A percentile compares a stretch with the other conserved stretches of the same genome.
Evolutionary conservation across 2,329 filamentous ascomycete genomes (phyloP).

Genomic region (Stemphylium beticola): DNA sequence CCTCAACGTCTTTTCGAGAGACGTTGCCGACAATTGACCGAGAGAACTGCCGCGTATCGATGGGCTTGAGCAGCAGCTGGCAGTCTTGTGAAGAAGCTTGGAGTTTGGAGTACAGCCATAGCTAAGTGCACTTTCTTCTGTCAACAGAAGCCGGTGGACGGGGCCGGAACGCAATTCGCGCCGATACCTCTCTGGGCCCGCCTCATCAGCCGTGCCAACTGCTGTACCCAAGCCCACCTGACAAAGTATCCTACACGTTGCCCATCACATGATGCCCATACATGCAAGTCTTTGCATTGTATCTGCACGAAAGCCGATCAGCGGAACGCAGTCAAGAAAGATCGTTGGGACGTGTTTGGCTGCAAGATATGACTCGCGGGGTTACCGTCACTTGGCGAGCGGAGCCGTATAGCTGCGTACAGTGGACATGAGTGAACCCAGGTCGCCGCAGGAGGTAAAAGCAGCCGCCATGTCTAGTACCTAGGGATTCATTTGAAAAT

Average conservation of each 20-base stretch:
- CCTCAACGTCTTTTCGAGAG: not conserved
- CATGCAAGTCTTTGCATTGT: conserved; percentile 7
- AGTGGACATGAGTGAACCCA: too few species aligned
- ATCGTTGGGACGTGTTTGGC: not conserved
- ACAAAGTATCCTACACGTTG: conserved; percentile 9
- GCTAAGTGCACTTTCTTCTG: too few species aligned
- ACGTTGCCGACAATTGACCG: conserved; percentile 4
- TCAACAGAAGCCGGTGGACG: not conserved
- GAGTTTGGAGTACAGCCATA: too few species aligned
- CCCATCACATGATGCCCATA: conserved; percentile 19
- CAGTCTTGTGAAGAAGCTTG: too few species aligned
- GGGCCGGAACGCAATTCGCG: conserved; percentile 1
- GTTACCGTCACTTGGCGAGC: not conserved
- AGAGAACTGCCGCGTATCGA: conserved; percentile 1
- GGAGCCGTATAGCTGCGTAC: not conserved
- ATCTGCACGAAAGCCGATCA: conserved; percentile 8
- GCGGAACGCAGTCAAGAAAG: conserved; percentile 10
- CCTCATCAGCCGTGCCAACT: not conserved
- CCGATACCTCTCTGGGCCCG: conserved; percentile 6
- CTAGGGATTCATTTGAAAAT: not conserved
- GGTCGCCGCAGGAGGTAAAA: not conserved
- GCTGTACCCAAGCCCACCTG: conserved; percentile 3
- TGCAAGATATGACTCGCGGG: not conserved
- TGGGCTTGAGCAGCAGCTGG: not conserved
- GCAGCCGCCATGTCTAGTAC: not conserved